Base-by-base conservation (phyloP, 2,329 filamentous ascomycete species). In the Monosporascus sp. region DNA sequence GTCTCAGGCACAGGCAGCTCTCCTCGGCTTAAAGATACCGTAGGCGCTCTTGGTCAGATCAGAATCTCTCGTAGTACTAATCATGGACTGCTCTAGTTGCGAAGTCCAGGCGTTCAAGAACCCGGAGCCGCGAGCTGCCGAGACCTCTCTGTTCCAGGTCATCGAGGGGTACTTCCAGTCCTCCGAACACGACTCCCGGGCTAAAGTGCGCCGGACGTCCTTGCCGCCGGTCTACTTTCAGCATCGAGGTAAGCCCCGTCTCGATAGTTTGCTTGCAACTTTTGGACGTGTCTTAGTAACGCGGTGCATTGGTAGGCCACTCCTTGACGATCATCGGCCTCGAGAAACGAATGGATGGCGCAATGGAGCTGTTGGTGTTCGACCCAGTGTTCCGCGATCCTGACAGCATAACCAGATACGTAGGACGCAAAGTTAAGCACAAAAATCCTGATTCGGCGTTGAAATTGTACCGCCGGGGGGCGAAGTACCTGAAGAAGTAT, bases 191-290 rank as follows among this genome's bases (percentile, higher is more conserved):
- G 71, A 81, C 49, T 72, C 71, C 5, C 64, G 73, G 6, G 74
- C 80, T 37, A 89, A 85, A 62, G 80, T 96, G n/a, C 78, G 83
- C 50, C 72, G 78, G 51, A 97, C 93, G 0, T 70, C 77, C 15
- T 74, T 93, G 7, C 85, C 93, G 39, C 92, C 94, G 0, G 85
- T 97, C 41, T 97, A 97, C 70, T 84, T 96, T 56, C 93, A 97
- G 66, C 89, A 94, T 61, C 83, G 84, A 58, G 86, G 85, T 84
- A 72, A 54, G 69, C 57, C 6, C 57, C 6, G 39, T 36, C 31
- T 34, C 11, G 31, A 34, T 34, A 14, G 31, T 34, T 9, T 24
- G 11, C n/a, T 24, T 34, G 24, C 31, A 24, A 31, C 18, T 14
- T 51, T 7, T 41, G 36, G 36, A 27, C 18, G 18, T 31, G 18